phyloP scores from a whole-genome alignment of 2,329 filamentous ascomycete species.

The Epichloe bromicola region DNA sequence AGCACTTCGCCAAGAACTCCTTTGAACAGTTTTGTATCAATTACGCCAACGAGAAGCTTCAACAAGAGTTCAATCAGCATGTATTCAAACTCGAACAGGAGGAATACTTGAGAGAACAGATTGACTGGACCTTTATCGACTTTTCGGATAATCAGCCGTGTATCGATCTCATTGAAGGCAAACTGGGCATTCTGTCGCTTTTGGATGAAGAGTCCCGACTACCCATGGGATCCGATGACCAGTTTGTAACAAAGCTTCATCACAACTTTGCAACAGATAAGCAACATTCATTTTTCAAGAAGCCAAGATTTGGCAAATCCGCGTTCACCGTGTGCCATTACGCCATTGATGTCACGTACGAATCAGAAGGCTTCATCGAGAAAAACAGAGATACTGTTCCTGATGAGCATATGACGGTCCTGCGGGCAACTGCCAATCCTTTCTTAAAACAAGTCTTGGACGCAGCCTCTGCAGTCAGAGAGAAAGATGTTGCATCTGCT shows the following conservation, averaged over 20 bases:
- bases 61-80: conserved; percentile 98
- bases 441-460: conserved; percentile 80
- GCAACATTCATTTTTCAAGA: conserved; percentile 96
- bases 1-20: conserved; percentile 98
- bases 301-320: conserved; percentile 93
- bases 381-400: conserved; percentile 98
- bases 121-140: conserved; percentile 99
- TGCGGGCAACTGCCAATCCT: conserved; percentile 68
- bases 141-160: conserved; percentile 99
- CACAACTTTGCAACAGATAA: conserved; percentile 85
- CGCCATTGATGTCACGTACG: conserved; percentile 93
- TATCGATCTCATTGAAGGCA: conserved; percentile 96
- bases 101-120: conserved; percentile 90
- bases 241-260: conserved; percentile 92
- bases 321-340: conserved; percentile 98
- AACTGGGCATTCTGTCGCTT: conserved; percentile 81
- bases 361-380: conserved; percentile 97
- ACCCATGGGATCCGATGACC: conserved; percentile 94
- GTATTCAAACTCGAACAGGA: conserved; percentile 99
- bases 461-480: conserved; percentile 72
- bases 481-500: conserved; percentile 65
- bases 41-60: conserved; percentile 97
- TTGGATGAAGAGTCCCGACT: conserved; percentile 93
- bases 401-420: conserved; percentile 92
- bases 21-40: conserved; percentile 99